These are phyloP conservation scores for Plasmodium billcollinsi DNA, from an alignment of 169 alveolate species.

Conservation along the genomic window DNA sequence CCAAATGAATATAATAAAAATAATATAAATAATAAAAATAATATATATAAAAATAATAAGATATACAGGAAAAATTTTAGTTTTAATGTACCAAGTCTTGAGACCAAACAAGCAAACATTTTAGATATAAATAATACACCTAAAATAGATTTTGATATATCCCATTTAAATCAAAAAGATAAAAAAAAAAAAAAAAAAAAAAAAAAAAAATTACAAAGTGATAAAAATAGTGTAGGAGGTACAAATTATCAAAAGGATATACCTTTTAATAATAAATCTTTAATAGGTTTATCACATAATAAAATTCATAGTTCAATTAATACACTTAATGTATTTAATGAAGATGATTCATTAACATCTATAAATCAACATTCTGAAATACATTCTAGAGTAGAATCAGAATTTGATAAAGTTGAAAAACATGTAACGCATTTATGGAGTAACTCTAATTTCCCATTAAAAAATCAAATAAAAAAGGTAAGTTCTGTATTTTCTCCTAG, in stretches of 20 bases:
- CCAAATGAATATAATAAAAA: too few relatives aligned
- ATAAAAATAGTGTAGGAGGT: not conserved
- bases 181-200: not conserved
- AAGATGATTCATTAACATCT: not conserved
- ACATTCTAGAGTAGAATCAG: not conserved
- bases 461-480: slow-evolving; percentile 16
- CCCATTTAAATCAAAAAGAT: not conserved
- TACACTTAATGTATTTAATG: slow-evolving; percentile 7
- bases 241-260: not conserved
- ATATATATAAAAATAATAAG: not conserved
- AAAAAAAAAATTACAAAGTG: not conserved
- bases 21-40: not conserved
- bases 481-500: slow-evolving; percentile 17
- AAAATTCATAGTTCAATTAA: slow-evolving; percentile 16
- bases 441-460: not conserved
- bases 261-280: slow-evolving; percentile 5
- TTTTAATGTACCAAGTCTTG: not conserved
- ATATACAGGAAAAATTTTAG: slow-evolving; percentile 4
- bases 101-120: not conserved
- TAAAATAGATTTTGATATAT: slow-evolving; percentile 1
- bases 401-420: not conserved
- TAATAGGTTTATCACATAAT: slow-evolving; percentile 9
- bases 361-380: not conserved
- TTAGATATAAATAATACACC: not conserved
- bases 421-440: not conserved